Base-by-base conservation (phyloP, 1,139 yeast species). In the Magnusiomyces fungicola region DNA sequence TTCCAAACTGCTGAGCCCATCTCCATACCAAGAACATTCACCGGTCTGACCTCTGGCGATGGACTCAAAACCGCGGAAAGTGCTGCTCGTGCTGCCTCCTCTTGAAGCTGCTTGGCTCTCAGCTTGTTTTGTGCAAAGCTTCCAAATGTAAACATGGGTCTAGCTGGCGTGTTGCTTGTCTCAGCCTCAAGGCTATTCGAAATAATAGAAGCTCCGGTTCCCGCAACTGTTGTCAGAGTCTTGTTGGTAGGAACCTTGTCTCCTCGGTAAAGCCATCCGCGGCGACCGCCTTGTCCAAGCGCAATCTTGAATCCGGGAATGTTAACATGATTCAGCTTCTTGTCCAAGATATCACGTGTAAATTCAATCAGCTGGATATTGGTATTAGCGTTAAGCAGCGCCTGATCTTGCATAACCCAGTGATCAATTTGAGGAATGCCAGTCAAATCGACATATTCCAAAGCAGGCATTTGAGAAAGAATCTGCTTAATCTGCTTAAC, bases 201-300 rank as follows among this genome's bases (percentile, higher is more conserved):
- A 19, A 49, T 24, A n/a, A 37, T 48, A 10, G 51, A 44, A 1
- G 51, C 50, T 2, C 50, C 49, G 14, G 41, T 24, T 25, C 40
- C 49, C 21, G 49, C 50, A n/a, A 53, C 47, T 45, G 55, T 52
- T 9, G 55, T 50, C 27, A 54, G 55, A 18, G 55, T 23, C 32
- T 30, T 34, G 30, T 41, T 34, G 12, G 50, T 45, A 23, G 48
- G 43, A 10, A 47, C 48, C n/a, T 33, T 36, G 21, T 39, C 45
- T 70, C 79, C 68, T 60, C 76, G 78, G 62, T 80, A 83, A 21
- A 86, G 65, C 96, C 96, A 88, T n/a, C 86, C 81, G 54, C 96
- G 73, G 55, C 96, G 73, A n/a, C n/a, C n/a, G 4, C 95, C 95
- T 59, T 68, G 74, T 55, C 83, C 83, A 66, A 72, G 70, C 72